Percentiles rank a stretch among this genome's conserved stretches.
Evolutionary conservation across 768 basidiomycete genomes (phyloP).

Genomic region (Tulasnella sp.): DNA sequence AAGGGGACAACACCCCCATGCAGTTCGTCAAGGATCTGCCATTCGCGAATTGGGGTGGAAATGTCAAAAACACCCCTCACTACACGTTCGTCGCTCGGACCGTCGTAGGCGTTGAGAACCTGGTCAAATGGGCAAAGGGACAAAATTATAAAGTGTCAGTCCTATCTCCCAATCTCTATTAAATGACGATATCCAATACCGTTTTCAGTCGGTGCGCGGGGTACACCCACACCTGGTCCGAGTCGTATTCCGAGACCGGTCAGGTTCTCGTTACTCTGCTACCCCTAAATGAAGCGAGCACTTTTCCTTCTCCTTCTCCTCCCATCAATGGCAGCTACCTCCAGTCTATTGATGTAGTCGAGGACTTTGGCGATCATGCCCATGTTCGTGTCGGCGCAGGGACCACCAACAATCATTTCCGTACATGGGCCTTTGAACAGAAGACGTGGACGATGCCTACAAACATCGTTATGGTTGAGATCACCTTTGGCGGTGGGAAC

Average conservation of each 20-base stretch:
- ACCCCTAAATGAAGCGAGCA: background rate
- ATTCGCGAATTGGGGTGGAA: background rate
- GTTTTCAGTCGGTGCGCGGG: background rate
- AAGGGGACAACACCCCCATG: background rate
- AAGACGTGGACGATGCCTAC: constrained; percentile 33
- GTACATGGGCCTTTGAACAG: constrained; percentile 32
- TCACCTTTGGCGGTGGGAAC: constrained; percentile 35
- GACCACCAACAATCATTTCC: constrained; percentile 35
- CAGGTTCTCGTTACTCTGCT: background rate
- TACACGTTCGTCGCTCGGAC: background rate
- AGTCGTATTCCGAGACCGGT: background rate
- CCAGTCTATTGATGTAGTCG: background rate
- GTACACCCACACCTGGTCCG: background rate
- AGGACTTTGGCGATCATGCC: background rate
- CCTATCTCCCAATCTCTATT: no score
- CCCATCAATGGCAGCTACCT: background rate
- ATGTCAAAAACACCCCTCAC: background rate
- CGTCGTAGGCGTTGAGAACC: background rate
- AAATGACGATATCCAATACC: background rate
- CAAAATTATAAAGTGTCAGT: background rate
- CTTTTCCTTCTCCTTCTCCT: background rate
- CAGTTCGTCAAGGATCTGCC: background rate
- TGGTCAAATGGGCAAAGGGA: background rate
- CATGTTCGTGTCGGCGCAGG: constrained; percentile 29
- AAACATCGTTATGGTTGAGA: constrained; percentile 35